Base-by-base conservation (phyloP, 2,329 filamentous ascomycete species). In the Colletotrichum ledebouriae region DNA sequence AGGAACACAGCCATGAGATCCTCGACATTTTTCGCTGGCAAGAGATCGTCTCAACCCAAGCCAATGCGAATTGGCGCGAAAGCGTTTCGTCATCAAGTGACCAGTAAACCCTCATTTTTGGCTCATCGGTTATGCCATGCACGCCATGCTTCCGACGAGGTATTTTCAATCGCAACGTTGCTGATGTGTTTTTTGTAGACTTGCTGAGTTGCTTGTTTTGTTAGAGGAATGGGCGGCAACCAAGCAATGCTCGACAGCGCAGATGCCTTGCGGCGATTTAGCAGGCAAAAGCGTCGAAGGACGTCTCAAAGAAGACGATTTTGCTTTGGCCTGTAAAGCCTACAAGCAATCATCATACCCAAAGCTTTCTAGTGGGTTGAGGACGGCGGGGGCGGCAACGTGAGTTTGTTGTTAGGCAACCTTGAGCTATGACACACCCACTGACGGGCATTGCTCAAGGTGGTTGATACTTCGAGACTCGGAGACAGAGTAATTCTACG, bases 201-300 rank as follows among this genome's bases (percentile, higher is more conserved):
- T 3, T 15, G 11, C 6, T 50, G 22, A 50, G 6, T 5, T n/a
- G 29, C n/a, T 0, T 12, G 3, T 11, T 5, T 0, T 12, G 3
- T 11, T 5, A 57, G 39, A 2, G 55, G 39, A 1, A 57, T 57
- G 39, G 55, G 55, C 6, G 55, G 55, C 22, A 57, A 57, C 15
- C 55, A 46, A 13, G 39, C 55, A 13, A 57, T 57, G 55, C 55
- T 22, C n/a, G 55, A 57, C 15, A 29, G 20, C 6, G 55, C 55
- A 5, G 55, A 57, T 29, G 34, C 37, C 2, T 17, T 56, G 20
- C 53, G 34, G 3, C 34, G 15, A 2, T 37, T 42, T 56, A 12
- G 53, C 53, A 15, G 34, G 37, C 37, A n/a, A 15, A 25, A 25
- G 25, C 6, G 25, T 3, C 6, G 2, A 25, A 25, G 25, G 25